Evolutionary conservation across 768 basidiomycete genomes (phyloP), one percentile per base, ranked within the genome.

Genomic region (Hericium rajendrae): DNA sequence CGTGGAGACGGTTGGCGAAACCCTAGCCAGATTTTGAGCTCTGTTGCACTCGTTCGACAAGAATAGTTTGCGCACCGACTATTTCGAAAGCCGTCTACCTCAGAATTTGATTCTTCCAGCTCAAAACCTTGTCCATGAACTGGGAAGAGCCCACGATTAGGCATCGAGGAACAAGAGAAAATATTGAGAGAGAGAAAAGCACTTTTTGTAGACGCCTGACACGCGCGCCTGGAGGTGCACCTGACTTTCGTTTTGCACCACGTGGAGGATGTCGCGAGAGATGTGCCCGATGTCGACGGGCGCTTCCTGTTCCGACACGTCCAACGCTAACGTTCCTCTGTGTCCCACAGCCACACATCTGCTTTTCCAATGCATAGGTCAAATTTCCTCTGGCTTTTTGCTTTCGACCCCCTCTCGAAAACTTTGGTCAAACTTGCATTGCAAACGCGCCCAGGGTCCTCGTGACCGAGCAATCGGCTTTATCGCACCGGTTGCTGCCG

Each of bases 51-150:
- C 6, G 37, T 38, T 18, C n/a, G 18, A 50, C 32, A 53, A 20
- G 16, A 6, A 26, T n/a, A 10, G 24, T 24, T 13, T 39, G n/a
- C 56, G 32, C 32, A 61, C 62, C 62, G 62, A 53, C 57, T 63
- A 18, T 61, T 39, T 18, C 51, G 54, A 24, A 63, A 63, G 4
- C 60, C 60, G 15, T 61, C 57, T 24, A 60, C 46, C 20, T 18
- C 24, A 24, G 39, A 12, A 3, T 3, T 51, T 15, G 43, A 40
- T 20, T 22, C 20, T 26, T 18, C 43, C 53, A 26, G 26, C 16
- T 37, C 41, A 11, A n/a, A 22, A 20, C 12, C 11, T 5, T 53
- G 40, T 20, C 24, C 38, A 20, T 43, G 24, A 6, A 38, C 20
- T 15, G 57, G 48, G 28, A 12, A 13, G 6, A 24, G 20, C 20